Conservation (phyloP, 1,284 basidiomycete genomes). For the Irpex sp. region DNA sequence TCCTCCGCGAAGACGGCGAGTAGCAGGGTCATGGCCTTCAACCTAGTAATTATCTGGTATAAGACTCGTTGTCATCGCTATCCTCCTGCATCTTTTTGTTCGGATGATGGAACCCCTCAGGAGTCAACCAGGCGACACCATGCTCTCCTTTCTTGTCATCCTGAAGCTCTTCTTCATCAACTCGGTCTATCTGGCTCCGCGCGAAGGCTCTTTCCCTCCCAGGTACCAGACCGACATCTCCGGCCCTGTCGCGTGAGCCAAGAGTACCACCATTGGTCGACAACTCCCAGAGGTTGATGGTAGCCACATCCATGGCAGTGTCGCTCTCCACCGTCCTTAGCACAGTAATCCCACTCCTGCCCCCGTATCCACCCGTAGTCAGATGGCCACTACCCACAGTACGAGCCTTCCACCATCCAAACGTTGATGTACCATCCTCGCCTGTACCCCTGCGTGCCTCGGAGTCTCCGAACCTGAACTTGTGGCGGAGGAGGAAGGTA, state of each 20-base stretch:
- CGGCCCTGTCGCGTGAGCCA: neutral
- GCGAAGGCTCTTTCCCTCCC: neutral
- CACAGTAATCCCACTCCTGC: neutral
- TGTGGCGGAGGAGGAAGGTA: slow-evolving; percentile 27
- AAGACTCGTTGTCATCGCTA: neutral
- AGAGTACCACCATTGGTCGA: neutral
- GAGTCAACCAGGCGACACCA: neutral
- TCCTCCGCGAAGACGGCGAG: too few relatives aligned
- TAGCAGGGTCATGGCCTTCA: too few relatives aligned
- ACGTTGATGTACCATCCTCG: slow-evolving; percentile 5
- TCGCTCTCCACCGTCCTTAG: slow-evolving; percentile 1
- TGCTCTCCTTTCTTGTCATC: neutral
- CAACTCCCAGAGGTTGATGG: slow-evolving; percentile 10
- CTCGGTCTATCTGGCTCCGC: neutral
- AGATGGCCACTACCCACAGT: neutral
- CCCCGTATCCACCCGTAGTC: neutral
- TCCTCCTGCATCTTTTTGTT: neutral
- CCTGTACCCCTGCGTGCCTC: neutral
- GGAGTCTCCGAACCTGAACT: neutral
- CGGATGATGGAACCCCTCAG: neutral
- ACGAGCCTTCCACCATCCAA: slow-evolving; percentile 7
- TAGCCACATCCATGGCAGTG: slow-evolving; percentile 9
- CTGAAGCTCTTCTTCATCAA: neutral
- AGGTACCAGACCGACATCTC: neutral
- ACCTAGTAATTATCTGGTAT: too few relatives aligned